Conservation (phyloP, 805 yeast species). For the Phaffomyces opuntiae region DNA sequence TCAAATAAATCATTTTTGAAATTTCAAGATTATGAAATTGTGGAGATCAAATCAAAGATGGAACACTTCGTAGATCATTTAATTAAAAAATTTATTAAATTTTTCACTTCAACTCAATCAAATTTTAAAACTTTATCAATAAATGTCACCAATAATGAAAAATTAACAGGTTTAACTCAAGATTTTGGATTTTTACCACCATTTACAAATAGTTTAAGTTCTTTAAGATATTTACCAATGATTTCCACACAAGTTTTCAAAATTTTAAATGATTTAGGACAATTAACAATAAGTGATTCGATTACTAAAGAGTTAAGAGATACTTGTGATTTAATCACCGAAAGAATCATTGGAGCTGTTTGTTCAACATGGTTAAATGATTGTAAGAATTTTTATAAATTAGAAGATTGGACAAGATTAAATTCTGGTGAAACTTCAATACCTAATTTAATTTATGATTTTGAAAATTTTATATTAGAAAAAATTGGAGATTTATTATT, state of each 20-base stretch:
- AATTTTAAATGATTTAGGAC: slow-evolving; percentile 36
- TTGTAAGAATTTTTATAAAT: slow-evolving; percentile 30
- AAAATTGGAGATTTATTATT: slow-evolving; percentile 28
- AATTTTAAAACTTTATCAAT: slow-evolving; percentile 8
- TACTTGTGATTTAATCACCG: slow-evolving; percentile 31
- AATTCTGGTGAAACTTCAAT: slow-evolving; percentile 30
- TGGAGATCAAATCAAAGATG: slow-evolving; percentile 32
- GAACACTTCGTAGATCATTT: slow-evolving; percentile 32
- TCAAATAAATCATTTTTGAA: slow-evolving; percentile 30
- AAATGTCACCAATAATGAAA: slow-evolving; percentile 2
- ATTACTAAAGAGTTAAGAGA: slow-evolving; percentile 31
- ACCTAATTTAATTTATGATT: slow-evolving; percentile 28
- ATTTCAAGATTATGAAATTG: slow-evolving; percentile 38
- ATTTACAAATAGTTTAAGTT: slow-evolving; percentile 53
- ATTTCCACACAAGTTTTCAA: slow-evolving; percentile 37
- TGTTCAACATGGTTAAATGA: slow-evolving; percentile 48
- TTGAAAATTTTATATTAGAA: slow-evolving; percentile 28
- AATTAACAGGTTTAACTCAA: slow-evolving; percentile 21
- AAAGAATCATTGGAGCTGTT: slow-evolving; percentile 39
- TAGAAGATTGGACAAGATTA: slow-evolving; percentile 34
- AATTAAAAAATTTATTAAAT: slow-evolving; percentile 21
- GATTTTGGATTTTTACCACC: slow-evolving; percentile 58
- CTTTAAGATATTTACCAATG: slow-evolving; percentile 43
- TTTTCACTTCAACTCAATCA: slow-evolving; percentile 29
- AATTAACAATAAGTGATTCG: slow-evolving; percentile 33